Base-by-base conservation (phyloP, 2,329 filamentous ascomycete species). In the Alternaria dauci region DNA sequence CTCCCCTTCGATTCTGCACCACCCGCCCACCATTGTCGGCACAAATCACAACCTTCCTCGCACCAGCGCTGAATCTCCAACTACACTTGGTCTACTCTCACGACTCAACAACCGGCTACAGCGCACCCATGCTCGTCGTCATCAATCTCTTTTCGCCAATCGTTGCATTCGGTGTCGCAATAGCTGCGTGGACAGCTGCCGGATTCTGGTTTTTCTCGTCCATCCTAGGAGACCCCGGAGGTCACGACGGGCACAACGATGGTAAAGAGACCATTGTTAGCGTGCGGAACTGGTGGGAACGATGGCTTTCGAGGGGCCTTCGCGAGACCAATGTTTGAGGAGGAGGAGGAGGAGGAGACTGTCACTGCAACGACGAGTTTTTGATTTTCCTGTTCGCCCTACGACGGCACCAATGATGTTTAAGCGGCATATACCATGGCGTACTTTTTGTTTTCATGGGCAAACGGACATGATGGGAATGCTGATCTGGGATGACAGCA, bases 201-300 rank as follows among this genome's bases (percentile, higher is more conserved):
- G 84, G 81, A 20, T 89, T 89, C 77, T 89, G 87, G 87, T 77
- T 88, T 52, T 88, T 87, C 69, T 82, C 85, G 25, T 83, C 83
- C 68, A 85, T 89, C 11, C 78, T 89, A 50, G 87, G 87, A 5
- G 87, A 89, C 74, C 87, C 87, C 30, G 86, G 87, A 55, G 85
- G 85, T 41, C 84, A 83, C 30, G 84, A 86, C 67, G 83, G 84
- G 26, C 83, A 84, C 64, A 87, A 89, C 62, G 87, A 89, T 65
- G 87, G 87, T 12, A 81, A 83, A 54, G 85, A 86, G 23, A 85
- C 86, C 12, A 86, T 89, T 4, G 76, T 89, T 3, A 83, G 82
- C 4, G 82, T 89, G 32, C 78, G 86, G 58, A 80, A 81, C 48
- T 88, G 85, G 82, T 89, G 87, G 87, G 86, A 88, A 69, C 78